Evolutionary conservation across 805 yeast genomes (phyloP).

Genomic region (Wickerhamiella siamensis): DNA sequence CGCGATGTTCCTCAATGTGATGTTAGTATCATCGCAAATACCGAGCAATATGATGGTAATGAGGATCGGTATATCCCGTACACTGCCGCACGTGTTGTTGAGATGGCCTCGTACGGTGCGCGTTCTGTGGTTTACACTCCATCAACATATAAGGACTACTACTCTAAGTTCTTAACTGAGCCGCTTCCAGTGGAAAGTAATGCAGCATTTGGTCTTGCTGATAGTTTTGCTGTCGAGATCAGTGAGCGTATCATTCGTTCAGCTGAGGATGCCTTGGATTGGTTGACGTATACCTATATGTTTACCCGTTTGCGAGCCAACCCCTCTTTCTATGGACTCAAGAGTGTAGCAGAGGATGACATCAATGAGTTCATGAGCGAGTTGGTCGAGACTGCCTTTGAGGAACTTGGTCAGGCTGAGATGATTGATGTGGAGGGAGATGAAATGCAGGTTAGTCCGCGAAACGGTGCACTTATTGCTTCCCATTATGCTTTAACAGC

Average conservation of each 20-base stretch:
- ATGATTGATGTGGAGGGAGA: constrained; percentile 38
- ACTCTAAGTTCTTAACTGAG: constrained; percentile 53
- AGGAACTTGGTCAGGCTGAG: constrained; percentile 42
- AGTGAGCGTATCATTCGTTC: constrained; percentile 44
- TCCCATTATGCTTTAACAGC: constrained; percentile 56
- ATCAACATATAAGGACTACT: constrained; percentile 42
- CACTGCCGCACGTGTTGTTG: constrained; percentile 37
- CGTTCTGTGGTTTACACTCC: constrained; percentile 44
- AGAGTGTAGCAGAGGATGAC: constrained; percentile 47
- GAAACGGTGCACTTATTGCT: constrained; percentile 61
- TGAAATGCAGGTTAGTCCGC: constrained; percentile 33
- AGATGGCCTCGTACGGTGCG: constrained; percentile 23
- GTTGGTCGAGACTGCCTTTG: constrained; percentile 54
- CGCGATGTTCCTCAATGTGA: constrained; percentile 28
- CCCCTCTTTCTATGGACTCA: constrained; percentile 80
- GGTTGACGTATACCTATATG: constrained; percentile 74
- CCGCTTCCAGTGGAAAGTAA: constrained; percentile 78
- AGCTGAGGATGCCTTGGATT: constrained; percentile 79
- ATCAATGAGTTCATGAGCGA: constrained; percentile 76
- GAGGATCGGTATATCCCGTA: constrained; percentile 62
- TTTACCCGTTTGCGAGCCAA: constrained; percentile 68
- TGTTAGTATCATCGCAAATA: constrained; percentile 49
- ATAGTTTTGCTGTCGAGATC: constrained; percentile 61
- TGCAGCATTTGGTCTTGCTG: constrained; percentile 43
- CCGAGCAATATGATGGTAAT: constrained; percentile 54